Evolutionary conservation across 2,329 filamentous ascomycete species (phyloP), one percentile per base, ranked within the genome.

Genomic region (Xenoacremonium recifei): DNA sequence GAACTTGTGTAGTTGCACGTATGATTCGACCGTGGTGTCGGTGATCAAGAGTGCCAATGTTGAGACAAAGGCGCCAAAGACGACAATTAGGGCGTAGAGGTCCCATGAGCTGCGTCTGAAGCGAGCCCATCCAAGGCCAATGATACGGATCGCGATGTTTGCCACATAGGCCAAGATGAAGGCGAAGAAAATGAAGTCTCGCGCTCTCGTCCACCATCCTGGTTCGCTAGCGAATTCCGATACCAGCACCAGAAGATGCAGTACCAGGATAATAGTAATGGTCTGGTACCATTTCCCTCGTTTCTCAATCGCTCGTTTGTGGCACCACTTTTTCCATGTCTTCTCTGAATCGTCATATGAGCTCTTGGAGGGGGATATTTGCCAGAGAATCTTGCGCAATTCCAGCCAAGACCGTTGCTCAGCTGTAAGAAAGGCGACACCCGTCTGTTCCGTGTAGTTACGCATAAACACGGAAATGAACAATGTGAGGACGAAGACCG

Each of bases 401-500:
- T 99, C 93, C 12, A 99, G 79, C 93, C 93, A 99, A 0, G 92
- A 96, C 54, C 93, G 84, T 63, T 99, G 93, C 57, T 99, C 93
- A 1, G 91, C 86, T 1, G 93, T 99, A 56, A 99, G 72, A 63
- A 92, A 99, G 3, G 93, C 93, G 32, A 99, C 93, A 2, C 93
- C 93, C 0, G 93, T 99, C 67, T 97, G 91, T 67, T 99, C 93
- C 1, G 93, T 99, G 67, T 99, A 99, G 64, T 96, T 99, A 47
- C 93, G 89, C 93, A 99, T 99, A 65, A 99, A 99, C 47, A 99
- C 93, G 42, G 93, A 97, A 35, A 99, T 95, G 65, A 99, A 99
- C 60, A 99, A 73, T 1, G 93, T 99, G 60, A 99, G 76, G 48
- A 99, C 87, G 68, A 99, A 99, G 50, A 99, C 92, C 0, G 93